A percentile compares a stretch with the other conserved stretches of the same genome.
phyloP scores from a whole-genome alignment of 2,329 filamentous ascomycete genomes.

The Sporothrix sp. region DNA sequence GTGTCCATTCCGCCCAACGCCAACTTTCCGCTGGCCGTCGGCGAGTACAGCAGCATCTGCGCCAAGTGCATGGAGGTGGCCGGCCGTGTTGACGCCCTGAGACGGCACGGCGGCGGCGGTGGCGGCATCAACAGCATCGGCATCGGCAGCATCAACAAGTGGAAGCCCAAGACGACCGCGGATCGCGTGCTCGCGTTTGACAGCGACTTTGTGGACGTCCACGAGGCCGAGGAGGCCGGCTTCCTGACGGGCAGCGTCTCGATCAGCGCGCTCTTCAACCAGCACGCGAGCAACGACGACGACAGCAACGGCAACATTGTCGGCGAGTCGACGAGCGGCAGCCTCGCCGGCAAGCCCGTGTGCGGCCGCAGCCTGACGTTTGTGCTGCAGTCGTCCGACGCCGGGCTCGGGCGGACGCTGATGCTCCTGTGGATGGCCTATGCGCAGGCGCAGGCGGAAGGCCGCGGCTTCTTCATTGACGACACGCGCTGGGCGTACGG shows the following conservation, averaged over 20 bases:
- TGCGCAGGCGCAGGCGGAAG: constrained; percentile 64
- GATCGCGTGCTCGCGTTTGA: constrained; percentile 32
- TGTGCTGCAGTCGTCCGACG: constrained; percentile 62
- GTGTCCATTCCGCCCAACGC: constrained; percentile 62
- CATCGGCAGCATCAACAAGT: not conserved
- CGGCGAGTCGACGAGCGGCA: constrained; percentile 34
- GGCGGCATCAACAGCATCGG: not conserved
- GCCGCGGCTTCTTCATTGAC: constrained; percentile 72
- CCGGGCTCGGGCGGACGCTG: constrained; percentile 66
- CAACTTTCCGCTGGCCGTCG: constrained; percentile 55
- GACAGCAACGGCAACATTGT: constrained; percentile 32
- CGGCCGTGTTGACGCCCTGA: constrained; percentile 42
- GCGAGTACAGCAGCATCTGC: constrained; percentile 62
- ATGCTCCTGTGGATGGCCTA: constrained; percentile 80
- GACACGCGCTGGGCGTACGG: constrained; percentile 80
- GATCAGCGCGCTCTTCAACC: constrained; percentile 25
- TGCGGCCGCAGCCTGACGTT: constrained; percentile 69
- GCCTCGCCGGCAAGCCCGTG: constrained; percentile 39
- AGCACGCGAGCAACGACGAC: constrained; percentile 21
- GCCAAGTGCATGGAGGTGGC: constrained; percentile 57
- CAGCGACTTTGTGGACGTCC: constrained; percentile 62
- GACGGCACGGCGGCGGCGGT: constrained; percentile 20
- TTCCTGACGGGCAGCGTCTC: constrained; percentile 43
- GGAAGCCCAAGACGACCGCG: not conserved
- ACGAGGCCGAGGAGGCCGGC: constrained; percentile 56